Base-by-base conservation (phyloP, 75 land plant genomes). In the Ceratopteris richardii region DNA sequence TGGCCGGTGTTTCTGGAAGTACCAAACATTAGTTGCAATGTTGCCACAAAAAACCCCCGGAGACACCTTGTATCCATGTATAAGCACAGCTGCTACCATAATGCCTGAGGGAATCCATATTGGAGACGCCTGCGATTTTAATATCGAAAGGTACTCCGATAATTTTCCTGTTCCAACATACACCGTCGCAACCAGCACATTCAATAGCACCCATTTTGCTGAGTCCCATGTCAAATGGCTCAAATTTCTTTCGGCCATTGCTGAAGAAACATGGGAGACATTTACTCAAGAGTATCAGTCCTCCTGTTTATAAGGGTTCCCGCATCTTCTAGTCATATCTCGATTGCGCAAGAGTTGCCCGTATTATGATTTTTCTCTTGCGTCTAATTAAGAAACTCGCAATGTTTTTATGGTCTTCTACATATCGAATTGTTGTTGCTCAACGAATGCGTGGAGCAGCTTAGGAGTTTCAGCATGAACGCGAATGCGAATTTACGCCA, bases 51-150 rank as follows among this genome's bases (percentile, higher is more conserved):
- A 56, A 44, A 63, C 50, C 19, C 77, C 77, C 16, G 63, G 20
- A 56, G 56, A 62, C 16, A 74, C 54, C 16, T 74, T 62, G 40
- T 63, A 74, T 26, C 77, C 77, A 30, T 55, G 62, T n/a, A 70
- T 70, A 20, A 74, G 60, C n/a, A 74, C 77, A 48, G 73, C 33
- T 18, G 77, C 77, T 21, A 70, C 77, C 56, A 74, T 57, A 13
- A 74, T 56, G 27, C 77, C 77, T 25, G 77, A 70, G 19, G 77
- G 77, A n/a, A 66, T 66, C 74, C 74, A 74, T 18, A 74, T 71
- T 3, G 77, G 74, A 33, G 77, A 74, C 18, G 77, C 77, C 14
- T 22, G 54, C 18, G 59, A 31, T 20, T 41, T 62, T 29, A 70
- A 50, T 30, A 70, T 0, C 5, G 77, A 42, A 29, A 74, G 67